phyloP scores from a whole-genome alignment of 2,329 filamentous ascomycete genomes.

The Cercospora sp. region DNA sequence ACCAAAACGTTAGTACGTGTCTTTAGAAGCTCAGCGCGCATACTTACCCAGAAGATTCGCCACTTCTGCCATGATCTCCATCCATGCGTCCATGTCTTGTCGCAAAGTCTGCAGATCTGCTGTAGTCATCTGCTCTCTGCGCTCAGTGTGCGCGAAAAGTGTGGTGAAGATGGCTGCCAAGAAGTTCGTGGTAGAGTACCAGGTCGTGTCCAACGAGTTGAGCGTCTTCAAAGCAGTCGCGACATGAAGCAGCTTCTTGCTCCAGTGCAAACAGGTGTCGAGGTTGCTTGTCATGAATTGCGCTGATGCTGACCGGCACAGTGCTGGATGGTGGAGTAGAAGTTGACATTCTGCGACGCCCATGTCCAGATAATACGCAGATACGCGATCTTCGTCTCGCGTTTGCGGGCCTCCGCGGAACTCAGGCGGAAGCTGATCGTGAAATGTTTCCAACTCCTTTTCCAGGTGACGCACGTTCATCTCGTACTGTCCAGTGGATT shows the following conservation, averaged over 20 bases:
- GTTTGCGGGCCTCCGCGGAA: slow-evolving; percentile 53
- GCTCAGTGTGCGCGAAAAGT: slow-evolving; percentile 68
- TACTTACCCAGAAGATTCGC: slow-evolving; percentile 65
- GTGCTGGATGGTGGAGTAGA: slow-evolving; percentile 55
- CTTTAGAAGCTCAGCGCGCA: neutral
- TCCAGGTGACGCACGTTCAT: slow-evolving; percentile 66
- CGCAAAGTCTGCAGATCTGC: slow-evolving; percentile 62
- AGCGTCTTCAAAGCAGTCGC: slow-evolving; percentile 61
- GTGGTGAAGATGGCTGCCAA: slow-evolving; percentile 72
- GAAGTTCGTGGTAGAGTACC: slow-evolving; percentile 73
- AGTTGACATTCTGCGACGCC: slow-evolving; percentile 53
- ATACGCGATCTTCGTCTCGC: slow-evolving; percentile 50
- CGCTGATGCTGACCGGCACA: slow-evolving; percentile 54
- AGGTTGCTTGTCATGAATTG: slow-evolving; percentile 60
- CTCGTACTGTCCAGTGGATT: slow-evolving; percentile 57
- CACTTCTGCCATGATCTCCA: slow-evolving; percentile 66
- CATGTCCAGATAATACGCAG: slow-evolving; percentile 51
- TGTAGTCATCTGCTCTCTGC: slow-evolving; percentile 59
- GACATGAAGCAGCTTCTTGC: slow-evolving; percentile 62
- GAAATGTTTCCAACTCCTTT: slow-evolving; percentile 62
- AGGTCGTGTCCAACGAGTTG: slow-evolving; percentile 73
- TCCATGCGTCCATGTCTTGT: slow-evolving; percentile 68
- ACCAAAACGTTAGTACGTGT: neutral
- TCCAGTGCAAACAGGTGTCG: slow-evolving; percentile 63
- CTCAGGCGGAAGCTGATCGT: slow-evolving; percentile 62